Evolutionary conservation across 768 basidiomycete species (phyloP).

Genomic region (Mycena polygramma): DNA sequence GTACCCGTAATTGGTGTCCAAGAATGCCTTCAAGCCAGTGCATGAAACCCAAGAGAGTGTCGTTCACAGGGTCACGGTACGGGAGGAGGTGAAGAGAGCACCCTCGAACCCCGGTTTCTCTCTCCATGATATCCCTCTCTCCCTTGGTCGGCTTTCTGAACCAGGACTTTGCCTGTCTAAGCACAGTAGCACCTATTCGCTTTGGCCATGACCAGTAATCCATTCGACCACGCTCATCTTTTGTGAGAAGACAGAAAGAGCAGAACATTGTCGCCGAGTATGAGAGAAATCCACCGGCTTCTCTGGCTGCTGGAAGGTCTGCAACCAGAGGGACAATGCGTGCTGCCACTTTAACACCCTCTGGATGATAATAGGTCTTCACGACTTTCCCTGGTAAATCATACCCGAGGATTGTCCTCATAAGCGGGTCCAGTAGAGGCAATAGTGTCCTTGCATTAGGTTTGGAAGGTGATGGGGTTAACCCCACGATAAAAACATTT

Average conservation of each 20-base stretch:
- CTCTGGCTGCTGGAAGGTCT: slow-evolving; percentile 36
- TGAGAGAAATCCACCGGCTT: slow-evolving; percentile 36
- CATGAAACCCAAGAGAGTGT: slow-evolving; percentile 29
- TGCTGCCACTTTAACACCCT: slow-evolving; percentile 31
- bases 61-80: slow-evolving; percentile 38
- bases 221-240: slow-evolving; percentile 28
- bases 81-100: slow-evolving; percentile 35
- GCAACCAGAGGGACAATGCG: slow-evolving; percentile 37
- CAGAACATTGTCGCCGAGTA: slow-evolving; percentile 37
- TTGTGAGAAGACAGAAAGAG: slow-evolving; percentile 34
- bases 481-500: slow-evolving; percentile 43
- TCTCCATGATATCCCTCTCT: slow-evolving; percentile 5
- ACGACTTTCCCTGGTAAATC: slow-evolving; percentile 29
- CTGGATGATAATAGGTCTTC: slow-evolving; percentile 32
- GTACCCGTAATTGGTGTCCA: slow-evolving; percentile 20
- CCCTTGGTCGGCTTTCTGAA: slow-evolving; percentile 28
- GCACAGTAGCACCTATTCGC: slow-evolving; percentile 25
- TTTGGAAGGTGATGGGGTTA: slow-evolving; percentile 45
- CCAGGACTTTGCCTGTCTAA: slow-evolving; percentile 32
- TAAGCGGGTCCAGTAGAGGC: slow-evolving; percentile 29
- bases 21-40: slow-evolving; percentile 21
- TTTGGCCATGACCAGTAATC: slow-evolving; percentile 36
- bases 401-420: slow-evolving; percentile 22
- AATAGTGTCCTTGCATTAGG: slow-evolving; percentile 34
- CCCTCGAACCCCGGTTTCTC: slow-evolving; percentile 35